A percentile compares a stretch with the other conserved stretches of the same genome.
Conservation (phyloP, 2,329 filamentous ascomycete genomes). For the Aureobasidium sp. region DNA sequence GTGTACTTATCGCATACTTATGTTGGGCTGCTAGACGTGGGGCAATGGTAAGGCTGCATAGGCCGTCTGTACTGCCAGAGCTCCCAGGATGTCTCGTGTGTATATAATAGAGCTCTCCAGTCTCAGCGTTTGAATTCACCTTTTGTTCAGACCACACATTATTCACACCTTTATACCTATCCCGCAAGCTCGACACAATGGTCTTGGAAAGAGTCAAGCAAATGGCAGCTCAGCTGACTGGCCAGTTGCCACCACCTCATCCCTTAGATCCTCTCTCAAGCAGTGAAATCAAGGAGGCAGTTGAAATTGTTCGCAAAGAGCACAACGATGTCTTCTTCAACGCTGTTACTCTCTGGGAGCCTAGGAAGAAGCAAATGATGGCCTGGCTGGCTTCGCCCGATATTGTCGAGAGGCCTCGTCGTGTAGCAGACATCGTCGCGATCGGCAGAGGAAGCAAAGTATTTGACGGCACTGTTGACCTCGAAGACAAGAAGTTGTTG, state of each 20-base stretch:
- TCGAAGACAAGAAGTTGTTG: conserved; percentile 57
- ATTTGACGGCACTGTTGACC: conserved; percentile 72
- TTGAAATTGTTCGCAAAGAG: conserved; percentile 59
- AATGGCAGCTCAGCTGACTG: conserved; percentile 53
- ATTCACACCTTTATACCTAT: background rate
- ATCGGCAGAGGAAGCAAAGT: conserved; percentile 73
- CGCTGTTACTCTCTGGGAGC: conserved; percentile 75
- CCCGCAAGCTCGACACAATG: conserved; percentile 35
- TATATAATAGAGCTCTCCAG: background rate
- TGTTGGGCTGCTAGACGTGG: background rate
- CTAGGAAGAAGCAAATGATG: conserved; percentile 75
- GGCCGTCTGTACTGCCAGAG: background rate
- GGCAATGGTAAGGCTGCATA: background rate
- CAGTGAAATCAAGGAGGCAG: conserved; percentile 64
- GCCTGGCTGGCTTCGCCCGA: conserved; percentile 64
- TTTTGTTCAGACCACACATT: background rate
- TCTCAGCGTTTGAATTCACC: background rate
- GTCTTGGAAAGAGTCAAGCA: conserved; percentile 57
- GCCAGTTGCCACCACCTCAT: conserved; percentile 49
- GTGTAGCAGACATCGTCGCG: conserved; percentile 74
- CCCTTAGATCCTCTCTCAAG: conserved; percentile 71
- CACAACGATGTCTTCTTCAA: conserved; percentile 73
- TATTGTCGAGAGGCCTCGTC: conserved; percentile 52
- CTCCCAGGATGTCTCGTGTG: background rate
- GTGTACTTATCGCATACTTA: background rate